Conservation (phyloP, 257 asterid species). For the Solanum medicagineum region DNA sequence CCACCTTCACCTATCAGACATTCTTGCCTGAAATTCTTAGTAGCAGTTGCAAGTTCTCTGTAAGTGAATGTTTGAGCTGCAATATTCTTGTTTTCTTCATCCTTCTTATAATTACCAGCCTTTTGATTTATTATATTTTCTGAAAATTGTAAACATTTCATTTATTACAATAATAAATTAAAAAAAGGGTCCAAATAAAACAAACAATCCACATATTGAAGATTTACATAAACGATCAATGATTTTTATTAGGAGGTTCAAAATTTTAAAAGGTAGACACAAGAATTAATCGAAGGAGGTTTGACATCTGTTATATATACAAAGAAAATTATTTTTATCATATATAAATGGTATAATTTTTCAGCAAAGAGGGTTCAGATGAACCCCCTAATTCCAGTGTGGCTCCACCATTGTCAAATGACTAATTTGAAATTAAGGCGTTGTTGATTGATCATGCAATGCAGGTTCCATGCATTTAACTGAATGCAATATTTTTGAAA, state of each 20-base stretch:
- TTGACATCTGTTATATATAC: no score
- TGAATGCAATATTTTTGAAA: neutral
- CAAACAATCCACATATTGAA: neutral
- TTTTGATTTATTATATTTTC: slow-evolving; percentile 6
- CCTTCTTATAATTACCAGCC: neutral
- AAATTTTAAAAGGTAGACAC: no score
- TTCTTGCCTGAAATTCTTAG: slow-evolving; percentile 80
- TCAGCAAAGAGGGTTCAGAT: no score
- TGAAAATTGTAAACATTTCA: neutral
- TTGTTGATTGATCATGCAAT: neutral
- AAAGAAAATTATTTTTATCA: no score
- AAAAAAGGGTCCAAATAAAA: neutral
- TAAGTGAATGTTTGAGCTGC: slow-evolving; percentile 84
- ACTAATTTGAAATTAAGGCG: neutral
- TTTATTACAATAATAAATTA: neutral
- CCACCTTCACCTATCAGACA: slow-evolving; percentile 89
- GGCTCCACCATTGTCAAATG: no score
- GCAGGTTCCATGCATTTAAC: neutral
- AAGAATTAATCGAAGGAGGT: no score
- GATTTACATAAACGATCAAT: neutral
- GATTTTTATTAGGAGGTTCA: no score
- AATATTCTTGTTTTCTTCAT: slow-evolving; percentile 38
- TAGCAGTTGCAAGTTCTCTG: slow-evolving; percentile 81
- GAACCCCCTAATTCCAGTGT: no score
- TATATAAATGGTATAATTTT: no score